Evolutionary conservation across 345 rosid genomes (phyloP), one percentile per base, ranked within the genome.

Genomic region (Acer saccharum): DNA sequence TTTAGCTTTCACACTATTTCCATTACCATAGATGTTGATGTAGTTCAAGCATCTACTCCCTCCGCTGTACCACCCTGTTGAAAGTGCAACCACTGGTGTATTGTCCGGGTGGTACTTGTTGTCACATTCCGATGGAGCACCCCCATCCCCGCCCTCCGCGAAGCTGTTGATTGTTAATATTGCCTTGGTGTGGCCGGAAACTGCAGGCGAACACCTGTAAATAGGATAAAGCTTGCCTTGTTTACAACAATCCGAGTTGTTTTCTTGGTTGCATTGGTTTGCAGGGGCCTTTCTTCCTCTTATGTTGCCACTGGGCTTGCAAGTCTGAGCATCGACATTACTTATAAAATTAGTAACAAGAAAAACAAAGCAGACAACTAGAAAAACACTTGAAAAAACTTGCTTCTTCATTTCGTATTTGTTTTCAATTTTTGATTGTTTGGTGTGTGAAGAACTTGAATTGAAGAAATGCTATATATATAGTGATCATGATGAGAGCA

Each of bases 281-380:
- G 84, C 83, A 65, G 83, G 85, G 0, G 85, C 72, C 23, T 79
- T 74, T 58, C 67, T 84, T 11, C 85, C 86, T 62, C 63, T 72
- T 57, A 81, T 58, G 35, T 68, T 75, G 5, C 83, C 86, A 66
- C 85, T 79, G 9, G 81, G 81, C 13, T 65, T 77, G 79, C 87
- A 85, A 7, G 20, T 52, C 20, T 57, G 73, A 55, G 71, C 78
- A 7, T 69, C 81, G 10, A 57, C 54, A 7, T 6, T 5, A 2
- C 10, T 43, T 43, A 41, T 25, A 39, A 4, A 29, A 55, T 25
- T 64, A 35, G 39, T 62, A 43, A 3, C 50, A 41, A 75, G 60
- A n/a, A 65, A 43, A 5, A 55, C 16, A 29, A 57, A 0, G 68
- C 18, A 25, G 32, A 55, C 4, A 16, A 70, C 39, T 18, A 71